A percentile compares a stretch with the other conserved stretches of the same genome.
These are phyloP conservation scores for Diplodia mutila DNA, from an alignment of 2,329 filamentous ascomycete genomes.

Conservation along the genomic window DNA sequence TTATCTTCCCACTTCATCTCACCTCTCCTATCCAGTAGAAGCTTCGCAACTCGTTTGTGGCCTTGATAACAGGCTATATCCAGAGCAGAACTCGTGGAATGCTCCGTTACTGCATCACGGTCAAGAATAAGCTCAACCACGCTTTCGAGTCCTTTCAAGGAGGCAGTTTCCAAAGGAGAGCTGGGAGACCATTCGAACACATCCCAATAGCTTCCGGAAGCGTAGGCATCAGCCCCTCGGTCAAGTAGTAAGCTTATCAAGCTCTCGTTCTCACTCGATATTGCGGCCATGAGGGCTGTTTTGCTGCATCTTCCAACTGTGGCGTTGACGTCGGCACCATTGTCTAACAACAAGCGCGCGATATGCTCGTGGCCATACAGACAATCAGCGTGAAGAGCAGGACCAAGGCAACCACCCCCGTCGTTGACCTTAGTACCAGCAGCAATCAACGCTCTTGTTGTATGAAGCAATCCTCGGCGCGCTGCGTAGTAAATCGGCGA, in stretches of 20 bases:
- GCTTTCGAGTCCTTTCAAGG: background rate
- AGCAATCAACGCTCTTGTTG: background rate
- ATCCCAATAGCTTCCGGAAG: background rate
- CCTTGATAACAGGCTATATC: no score
- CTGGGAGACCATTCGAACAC: no score
- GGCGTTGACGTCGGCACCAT: conserved; percentile 17
- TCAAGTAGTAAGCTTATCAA: background rate
- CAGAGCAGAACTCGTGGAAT: no score
- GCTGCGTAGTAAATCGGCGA: background rate
- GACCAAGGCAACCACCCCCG: background rate
- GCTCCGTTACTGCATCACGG: background rate
- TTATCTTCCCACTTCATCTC: no score
- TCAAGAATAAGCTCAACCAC: background rate
- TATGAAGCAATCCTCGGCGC: background rate
- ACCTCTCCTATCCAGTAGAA: no score
- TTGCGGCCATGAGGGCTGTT: background rate
- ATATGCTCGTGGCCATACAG: background rate
- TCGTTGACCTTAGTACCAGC: conserved; percentile 13
- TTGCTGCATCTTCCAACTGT: background rate
- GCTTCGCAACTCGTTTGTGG: no score
- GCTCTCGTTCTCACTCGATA: background rate
- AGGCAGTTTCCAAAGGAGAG: background rate
- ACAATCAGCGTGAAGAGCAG: conserved; percentile 10
- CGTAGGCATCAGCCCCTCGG: background rate
- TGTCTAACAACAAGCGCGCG: conserved; percentile 5